Evolutionary conservation across 768 basidiomycete genomes (phyloP).

Genomic region (Termitomyces sp.): DNA sequence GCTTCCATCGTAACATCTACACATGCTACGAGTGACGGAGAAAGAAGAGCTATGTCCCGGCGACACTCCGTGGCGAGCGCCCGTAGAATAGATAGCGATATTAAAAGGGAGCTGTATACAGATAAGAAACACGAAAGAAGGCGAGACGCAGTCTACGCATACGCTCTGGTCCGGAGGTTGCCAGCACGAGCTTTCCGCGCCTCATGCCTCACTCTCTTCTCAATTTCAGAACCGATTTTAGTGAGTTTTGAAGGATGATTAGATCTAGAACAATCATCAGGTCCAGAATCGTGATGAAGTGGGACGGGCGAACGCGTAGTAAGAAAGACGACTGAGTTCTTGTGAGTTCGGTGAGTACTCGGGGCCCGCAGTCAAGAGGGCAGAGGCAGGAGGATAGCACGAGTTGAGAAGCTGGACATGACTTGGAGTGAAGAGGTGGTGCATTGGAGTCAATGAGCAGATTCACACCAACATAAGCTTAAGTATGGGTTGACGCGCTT

Average conservation of each 20-base stretch:
- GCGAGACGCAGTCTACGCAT: constrained; percentile 24
- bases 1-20: constrained; percentile 52
- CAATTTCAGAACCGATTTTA: constrained; percentile 71
- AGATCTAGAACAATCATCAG: constrained; percentile 30
- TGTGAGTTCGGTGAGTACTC: constrained; percentile 79
- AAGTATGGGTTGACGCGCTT: constrained; percentile 1
- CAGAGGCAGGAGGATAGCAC: constrained; percentile 80
- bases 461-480: constrained; percentile 9
- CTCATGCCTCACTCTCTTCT: constrained; percentile 65
- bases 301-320: constrained; percentile 55
- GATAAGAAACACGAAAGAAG: constrained; percentile 7
- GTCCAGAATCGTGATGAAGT: not conserved
- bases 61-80: constrained; percentile 84
- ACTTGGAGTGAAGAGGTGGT: constrained; percentile 72
- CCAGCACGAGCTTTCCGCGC: constrained; percentile 66
- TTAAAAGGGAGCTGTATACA: constrained; percentile 58
- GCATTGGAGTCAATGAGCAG: constrained; percentile 38
- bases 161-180: constrained; percentile 79
- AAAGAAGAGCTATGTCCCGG: constrained; percentile 72
- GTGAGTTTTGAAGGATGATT: constrained; percentile 78
- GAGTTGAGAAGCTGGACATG: constrained; percentile 80
- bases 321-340: constrained; percentile 79
- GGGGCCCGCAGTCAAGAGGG: constrained; percentile 68
- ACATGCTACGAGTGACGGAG: constrained; percentile 61
- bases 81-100: constrained; percentile 78